A percentile compares a stretch with the other conserved stretches of the same genome.
Evolutionary conservation across 2,329 filamentous ascomycete genomes (phyloP).

Genomic region (Pseudonectria foliicola): DNA sequence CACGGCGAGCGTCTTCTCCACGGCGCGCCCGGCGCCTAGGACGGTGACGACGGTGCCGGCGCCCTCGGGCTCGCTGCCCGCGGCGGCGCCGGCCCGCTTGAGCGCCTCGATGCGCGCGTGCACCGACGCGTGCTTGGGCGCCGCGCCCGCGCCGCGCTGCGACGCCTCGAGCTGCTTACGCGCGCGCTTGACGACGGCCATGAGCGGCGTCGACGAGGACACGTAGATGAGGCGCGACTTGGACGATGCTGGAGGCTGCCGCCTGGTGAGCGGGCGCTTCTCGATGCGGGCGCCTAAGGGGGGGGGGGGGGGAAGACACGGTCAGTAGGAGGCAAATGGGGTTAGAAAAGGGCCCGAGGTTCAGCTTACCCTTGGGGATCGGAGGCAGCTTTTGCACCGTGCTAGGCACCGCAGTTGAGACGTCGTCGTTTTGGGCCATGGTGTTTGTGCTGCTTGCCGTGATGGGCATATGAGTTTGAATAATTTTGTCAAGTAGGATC

Average conservation of each 20-base stretch:
- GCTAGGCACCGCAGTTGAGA: conserved; percentile 13
- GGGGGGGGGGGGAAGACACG: conserved; percentile 1
- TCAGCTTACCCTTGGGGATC: conserved; percentile 25
- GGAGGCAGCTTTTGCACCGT: conserved; percentile 27
- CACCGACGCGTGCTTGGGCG: conserved; percentile 41
- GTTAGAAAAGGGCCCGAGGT: background rate
- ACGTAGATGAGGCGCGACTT: conserved; percentile 54
- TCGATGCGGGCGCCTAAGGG: conserved; percentile 44
- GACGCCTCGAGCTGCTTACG: conserved; percentile 54
- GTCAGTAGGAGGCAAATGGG: background rate
- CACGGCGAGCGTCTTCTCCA: conserved; percentile 54
- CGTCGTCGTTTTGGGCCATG: conserved; percentile 15
- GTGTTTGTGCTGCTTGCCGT: conserved; percentile 10
- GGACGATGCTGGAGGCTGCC: conserved; percentile 34
- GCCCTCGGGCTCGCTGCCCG: conserved; percentile 16
- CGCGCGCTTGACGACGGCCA: conserved; percentile 59
- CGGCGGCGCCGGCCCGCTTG: conserved; percentile 24
- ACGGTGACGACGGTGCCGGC: conserved; percentile 42
- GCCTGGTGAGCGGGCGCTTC: conserved; percentile 40
- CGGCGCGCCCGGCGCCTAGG: conserved; percentile 59
- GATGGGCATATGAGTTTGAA: conserved; percentile 9
- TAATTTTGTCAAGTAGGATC: background rate
- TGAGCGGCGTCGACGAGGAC: conserved; percentile 57
- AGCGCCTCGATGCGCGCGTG: conserved; percentile 39
- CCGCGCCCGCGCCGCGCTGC: conserved; percentile 34